Base-by-base conservation (phyloP, 2,329 filamentous ascomycete species). In the Endothia cerciana region DNA sequence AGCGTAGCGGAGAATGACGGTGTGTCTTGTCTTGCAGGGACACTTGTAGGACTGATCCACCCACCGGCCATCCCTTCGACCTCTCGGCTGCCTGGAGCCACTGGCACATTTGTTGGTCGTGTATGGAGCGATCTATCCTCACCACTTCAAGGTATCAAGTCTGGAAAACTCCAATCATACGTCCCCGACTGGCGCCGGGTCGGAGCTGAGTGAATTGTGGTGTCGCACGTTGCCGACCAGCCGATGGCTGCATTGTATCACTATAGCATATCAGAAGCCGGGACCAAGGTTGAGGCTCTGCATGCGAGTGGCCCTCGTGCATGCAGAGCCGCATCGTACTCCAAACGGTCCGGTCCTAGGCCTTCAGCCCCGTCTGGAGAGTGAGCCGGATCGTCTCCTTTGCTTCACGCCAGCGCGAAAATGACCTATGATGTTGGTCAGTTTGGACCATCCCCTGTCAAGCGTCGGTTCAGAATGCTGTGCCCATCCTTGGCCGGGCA, bases 311-410 rank as follows among this genome's bases (percentile, higher is more conserved):
- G 25, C 25, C 28, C 25, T 7, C 25, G 33, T 55, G 28, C 28
- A 55, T 55, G 51, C 3, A 55, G 51, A 55, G 51, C 28, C 51
- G 51, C 25, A 55, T 17, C 5, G 25, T 43, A 43, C 41, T 43
- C 41, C 13, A 43, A 43, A 43, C 41, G 41, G 41, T 43, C 41
- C 13, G 41, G 41, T 43, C 15, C 13, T 11, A 11, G 13, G 41
- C 41, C 41, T 43, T 15, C 13, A 15, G 28, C 36, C 17, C 43
- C 17, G 40, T 17, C 38, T 10, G 40, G 43, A 47, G 11, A 22
- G n/a, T 11, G 19, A 25, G 61, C 8, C 17, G 3, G 17, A 3
- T 8, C 51, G 19, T 62, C 19, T 36, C 4, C 33, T 10, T 36
- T 36, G 33, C 33, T 36, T 36, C 4, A 36, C 33, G 10, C 33